Conservation (phyloP, 2,329 filamentous ascomycete species). For the Ascochyta pisi region DNA sequence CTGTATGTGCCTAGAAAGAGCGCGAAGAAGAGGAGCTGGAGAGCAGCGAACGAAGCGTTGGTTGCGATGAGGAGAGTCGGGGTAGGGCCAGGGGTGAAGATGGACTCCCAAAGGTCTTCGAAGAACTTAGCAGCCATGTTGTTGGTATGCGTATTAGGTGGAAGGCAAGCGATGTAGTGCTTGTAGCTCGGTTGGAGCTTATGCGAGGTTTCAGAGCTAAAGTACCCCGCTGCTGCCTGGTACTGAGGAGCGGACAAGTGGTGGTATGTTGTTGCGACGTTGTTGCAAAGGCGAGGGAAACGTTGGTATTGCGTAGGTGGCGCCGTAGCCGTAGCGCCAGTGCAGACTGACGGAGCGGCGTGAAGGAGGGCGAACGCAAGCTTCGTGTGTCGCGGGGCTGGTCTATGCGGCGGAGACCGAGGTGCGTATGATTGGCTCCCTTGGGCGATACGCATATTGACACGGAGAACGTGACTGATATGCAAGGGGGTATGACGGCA, state of each 20-base stretch:
- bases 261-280: constrained; percentile 5
- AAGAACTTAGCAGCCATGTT: constrained; percentile 60
- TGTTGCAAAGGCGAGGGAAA: not conserved
- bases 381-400: constrained; percentile 16
- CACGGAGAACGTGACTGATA: constrained; percentile 13
- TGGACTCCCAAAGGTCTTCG: constrained; percentile 83
- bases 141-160: not conserved
- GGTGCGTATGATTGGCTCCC: constrained; percentile 12
- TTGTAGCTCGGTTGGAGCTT: constrained; percentile 6
- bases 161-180: constrained; percentile 6
- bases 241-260: constrained; percentile 3
- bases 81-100: constrained; percentile 92
- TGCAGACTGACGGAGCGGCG: constrained; percentile 16
- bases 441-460: constrained; percentile 13
- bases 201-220: not conserved
- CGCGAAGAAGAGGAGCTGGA: constrained; percentile 78
- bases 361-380: constrained; percentile 18
- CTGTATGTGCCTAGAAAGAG: constrained; percentile 84
- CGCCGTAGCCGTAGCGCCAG: constrained; percentile 17
- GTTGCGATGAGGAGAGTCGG: constrained; percentile 87
- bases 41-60: constrained; percentile 84
- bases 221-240: constrained; percentile 18
- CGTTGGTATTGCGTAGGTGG: constrained; percentile 12
- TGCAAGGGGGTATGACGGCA: constrained; percentile 11
- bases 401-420: constrained; percentile 14